Conservation (phyloP, 2,329 filamentous ascomycete species). For the Daldinia eschscholtzii region DNA sequence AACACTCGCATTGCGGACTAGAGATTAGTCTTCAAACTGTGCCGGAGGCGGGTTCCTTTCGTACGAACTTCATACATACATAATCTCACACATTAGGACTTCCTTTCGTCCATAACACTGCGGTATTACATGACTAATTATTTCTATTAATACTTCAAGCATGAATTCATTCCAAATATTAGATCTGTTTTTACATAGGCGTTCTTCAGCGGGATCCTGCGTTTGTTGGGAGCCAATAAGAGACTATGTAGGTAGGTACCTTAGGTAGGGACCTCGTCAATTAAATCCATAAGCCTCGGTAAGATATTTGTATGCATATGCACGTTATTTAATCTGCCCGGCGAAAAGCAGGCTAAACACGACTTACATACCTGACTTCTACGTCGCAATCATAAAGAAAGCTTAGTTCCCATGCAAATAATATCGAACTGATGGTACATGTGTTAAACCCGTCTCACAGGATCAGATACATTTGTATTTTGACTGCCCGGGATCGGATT, state of each 20-base stretch:
- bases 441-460: neutral
- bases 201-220: neutral
- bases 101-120: too few species aligned
- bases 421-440: neutral
- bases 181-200: too few species aligned
- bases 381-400: neutral
- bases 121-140: too few species aligned
- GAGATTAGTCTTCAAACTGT: too few species aligned
- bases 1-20: too few species aligned
- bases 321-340: neutral
- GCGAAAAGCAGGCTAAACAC: neutral
- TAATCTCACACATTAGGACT: too few species aligned
- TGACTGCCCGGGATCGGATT: neutral
- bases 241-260: neutral
- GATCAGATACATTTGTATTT: neutral
- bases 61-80: too few species aligned
- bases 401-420: neutral
- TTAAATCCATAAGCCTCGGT: neutral
- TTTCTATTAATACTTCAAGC: too few species aligned
- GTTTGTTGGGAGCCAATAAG: neutral
- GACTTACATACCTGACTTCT: neutral
- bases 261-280: neutral
- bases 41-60: too few species aligned
- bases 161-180: too few species aligned
- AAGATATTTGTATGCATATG: neutral